phyloP scores from a whole-genome alignment of 139 green algal species.

The Chloropicon primus region DNA sequence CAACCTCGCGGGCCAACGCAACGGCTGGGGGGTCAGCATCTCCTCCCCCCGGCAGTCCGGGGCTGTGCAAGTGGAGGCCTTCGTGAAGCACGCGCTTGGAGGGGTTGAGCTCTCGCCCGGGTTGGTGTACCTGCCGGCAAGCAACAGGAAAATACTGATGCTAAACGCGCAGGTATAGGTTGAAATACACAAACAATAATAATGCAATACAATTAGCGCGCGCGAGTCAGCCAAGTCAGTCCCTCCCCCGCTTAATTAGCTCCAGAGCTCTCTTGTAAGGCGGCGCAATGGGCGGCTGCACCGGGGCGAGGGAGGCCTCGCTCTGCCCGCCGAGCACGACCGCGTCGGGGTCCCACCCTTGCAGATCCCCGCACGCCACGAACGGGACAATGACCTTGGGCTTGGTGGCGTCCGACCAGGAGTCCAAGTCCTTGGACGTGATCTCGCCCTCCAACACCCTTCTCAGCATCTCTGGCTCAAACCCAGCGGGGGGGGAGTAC shows the following conservation, averaged over 20 bases:
- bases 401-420: background rate
- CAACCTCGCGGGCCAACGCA: background rate
- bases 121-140: background rate
- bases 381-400: constrained; percentile 63
- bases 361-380: constrained; percentile 82
- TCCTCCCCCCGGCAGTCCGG: background rate
- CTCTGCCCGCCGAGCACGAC: background rate
- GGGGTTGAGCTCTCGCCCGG: background rate
- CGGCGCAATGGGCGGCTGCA: constrained; percentile 76
- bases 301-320: constrained; percentile 40
- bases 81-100: background rate
- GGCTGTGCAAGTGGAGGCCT: background rate
- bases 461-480: constrained; percentile 39
- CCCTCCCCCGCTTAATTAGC: background rate
- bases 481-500: constrained; percentile 51
- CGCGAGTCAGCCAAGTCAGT: no score
- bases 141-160: background rate
- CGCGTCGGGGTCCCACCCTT: constrained; percentile 74
- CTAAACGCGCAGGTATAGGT: background rate
- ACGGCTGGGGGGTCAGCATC: background rate
- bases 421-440: background rate
- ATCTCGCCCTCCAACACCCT: constrained; percentile 29
- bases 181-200: background rate
- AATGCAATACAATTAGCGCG: no score
- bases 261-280: constrained; percentile 62